phyloP scores from a whole-genome alignment of 2,329 filamentous ascomycete genomes.

The Fusarium sp. region DNA sequence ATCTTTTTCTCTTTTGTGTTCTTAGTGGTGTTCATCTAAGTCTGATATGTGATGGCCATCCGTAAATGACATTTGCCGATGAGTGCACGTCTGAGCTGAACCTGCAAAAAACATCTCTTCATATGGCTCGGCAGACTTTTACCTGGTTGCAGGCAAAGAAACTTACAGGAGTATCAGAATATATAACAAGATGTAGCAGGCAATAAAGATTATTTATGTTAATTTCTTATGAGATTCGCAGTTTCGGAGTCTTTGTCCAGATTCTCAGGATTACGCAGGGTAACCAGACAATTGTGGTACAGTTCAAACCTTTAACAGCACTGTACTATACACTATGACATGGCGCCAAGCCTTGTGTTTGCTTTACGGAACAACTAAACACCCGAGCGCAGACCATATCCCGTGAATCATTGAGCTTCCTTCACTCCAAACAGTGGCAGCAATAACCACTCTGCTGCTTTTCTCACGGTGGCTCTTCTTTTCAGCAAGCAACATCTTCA shows the following conservation, averaged over 20 bases:
- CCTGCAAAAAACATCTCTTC: too few relatives aligned
- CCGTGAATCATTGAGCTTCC: not conserved
- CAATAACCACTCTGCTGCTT: not conserved
- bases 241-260: not conserved
- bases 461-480: not conserved
- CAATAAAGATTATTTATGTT: too few relatives aligned
- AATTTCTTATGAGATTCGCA: too few relatives aligned
- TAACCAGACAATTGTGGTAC: not conserved
- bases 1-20: fast-evolving
- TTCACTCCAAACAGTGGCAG: not conserved
- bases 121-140: too few relatives aligned
- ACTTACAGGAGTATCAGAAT: too few relatives aligned
- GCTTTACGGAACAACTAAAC: not conserved
- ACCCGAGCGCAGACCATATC: not conserved
- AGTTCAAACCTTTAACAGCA: fast-evolving
- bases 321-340: fast-evolving
- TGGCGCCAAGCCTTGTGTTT: not conserved
- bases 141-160: too few relatives aligned
- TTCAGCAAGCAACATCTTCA: too few relatives aligned
- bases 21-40: not conserved
- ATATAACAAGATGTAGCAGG: too few relatives aligned
- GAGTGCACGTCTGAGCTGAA: too few relatives aligned
- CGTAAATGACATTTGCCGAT: too few relatives aligned
- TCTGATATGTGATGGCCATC: not conserved
- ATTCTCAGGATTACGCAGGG: not conserved